phyloP scores from a whole-genome alignment of 2,329 filamentous ascomycete species.

The Aspergillus sp. region DNA sequence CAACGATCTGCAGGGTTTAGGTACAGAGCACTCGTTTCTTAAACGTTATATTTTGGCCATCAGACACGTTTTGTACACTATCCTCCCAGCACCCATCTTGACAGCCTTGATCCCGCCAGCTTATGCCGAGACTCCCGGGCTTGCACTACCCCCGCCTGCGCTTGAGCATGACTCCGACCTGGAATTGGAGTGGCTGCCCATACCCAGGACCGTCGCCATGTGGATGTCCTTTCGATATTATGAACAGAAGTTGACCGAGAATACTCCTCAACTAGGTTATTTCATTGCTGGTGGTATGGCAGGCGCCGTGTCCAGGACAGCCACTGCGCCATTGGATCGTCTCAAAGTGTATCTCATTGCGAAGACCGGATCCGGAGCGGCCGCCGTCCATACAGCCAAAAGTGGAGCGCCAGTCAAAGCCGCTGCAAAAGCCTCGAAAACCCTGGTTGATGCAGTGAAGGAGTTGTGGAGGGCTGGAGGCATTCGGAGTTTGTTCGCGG shows the following conservation, averaged over 20 bases:
- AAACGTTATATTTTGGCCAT: constrained; percentile 40
- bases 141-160: constrained; percentile 30
- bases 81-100: constrained; percentile 39
- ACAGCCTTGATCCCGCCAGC: constrained; percentile 38
- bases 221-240: constrained; percentile 50
- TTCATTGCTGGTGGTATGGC: constrained; percentile 94
- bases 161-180: constrained; percentile 39
- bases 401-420: constrained; percentile 70
- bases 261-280: constrained; percentile 72
- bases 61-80: constrained; percentile 41
- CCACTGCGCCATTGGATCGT: constrained; percentile 93
- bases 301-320: constrained; percentile 91
- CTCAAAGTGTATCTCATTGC: constrained; percentile 97
- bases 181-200: constrained; percentile 48
- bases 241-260: constrained; percentile 52
- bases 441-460: constrained; percentile 72
- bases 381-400: constrained; percentile 68
- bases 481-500: constrained; percentile 87
- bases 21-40: constrained; percentile 63
- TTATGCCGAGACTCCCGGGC: constrained; percentile 36
- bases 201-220: constrained; percentile 48
- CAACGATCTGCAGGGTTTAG: constrained; percentile 92
- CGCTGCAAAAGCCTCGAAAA: constrained; percentile 67
- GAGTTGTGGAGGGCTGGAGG: constrained; percentile 87
- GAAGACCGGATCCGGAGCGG: constrained; percentile 69